Conservation (phyloP, 108 stramenopile genomes). For the Ochromonas danica region DNA sequence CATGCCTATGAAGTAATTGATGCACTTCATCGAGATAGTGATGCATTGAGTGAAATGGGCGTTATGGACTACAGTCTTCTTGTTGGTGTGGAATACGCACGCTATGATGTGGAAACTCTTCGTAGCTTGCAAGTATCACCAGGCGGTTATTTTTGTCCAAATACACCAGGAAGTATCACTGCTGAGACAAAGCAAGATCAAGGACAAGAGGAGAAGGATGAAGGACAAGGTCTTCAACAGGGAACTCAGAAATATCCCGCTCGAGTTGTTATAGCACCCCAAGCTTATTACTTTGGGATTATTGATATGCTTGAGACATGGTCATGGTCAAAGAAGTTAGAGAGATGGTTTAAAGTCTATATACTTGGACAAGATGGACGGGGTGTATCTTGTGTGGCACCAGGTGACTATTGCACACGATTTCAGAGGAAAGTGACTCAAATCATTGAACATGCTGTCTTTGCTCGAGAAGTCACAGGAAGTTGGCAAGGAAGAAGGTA, state of each 20-base stretch:
- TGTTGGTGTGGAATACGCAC: constrained; percentile 36
- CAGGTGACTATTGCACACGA: constrained; percentile 33
- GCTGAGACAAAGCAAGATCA: not conserved
- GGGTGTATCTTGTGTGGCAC: constrained; percentile 38
- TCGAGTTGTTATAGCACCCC: constrained; percentile 34
- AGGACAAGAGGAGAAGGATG: not conserved
- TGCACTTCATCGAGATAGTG: not conserved
- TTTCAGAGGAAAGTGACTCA: constrained; percentile 24
- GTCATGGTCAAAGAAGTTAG: constrained; percentile 40
- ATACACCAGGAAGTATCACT: not conserved
- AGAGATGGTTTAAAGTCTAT: constrained; percentile 33
- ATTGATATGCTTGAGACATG: constrained; percentile 49
- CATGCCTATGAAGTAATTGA: constrained; percentile 1
- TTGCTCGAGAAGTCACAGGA: not conserved
- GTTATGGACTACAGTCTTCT: constrained; percentile 51
- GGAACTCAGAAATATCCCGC: too few species aligned
- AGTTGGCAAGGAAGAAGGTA: not conserved
- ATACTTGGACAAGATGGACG: not conserved
- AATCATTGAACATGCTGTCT: not conserved
- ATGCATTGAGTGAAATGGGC: constrained; percentile 27
- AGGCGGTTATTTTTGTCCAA: not conserved
- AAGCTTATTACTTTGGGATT: constrained; percentile 42
- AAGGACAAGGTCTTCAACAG: too few species aligned
- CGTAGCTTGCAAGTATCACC: not conserved
- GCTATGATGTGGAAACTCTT: constrained; percentile 30